These are phyloP conservation scores for Apodospora peruviana DNA, from an alignment of 495 filamentous ascomycete species.

Conservation along the genomic window DNA sequence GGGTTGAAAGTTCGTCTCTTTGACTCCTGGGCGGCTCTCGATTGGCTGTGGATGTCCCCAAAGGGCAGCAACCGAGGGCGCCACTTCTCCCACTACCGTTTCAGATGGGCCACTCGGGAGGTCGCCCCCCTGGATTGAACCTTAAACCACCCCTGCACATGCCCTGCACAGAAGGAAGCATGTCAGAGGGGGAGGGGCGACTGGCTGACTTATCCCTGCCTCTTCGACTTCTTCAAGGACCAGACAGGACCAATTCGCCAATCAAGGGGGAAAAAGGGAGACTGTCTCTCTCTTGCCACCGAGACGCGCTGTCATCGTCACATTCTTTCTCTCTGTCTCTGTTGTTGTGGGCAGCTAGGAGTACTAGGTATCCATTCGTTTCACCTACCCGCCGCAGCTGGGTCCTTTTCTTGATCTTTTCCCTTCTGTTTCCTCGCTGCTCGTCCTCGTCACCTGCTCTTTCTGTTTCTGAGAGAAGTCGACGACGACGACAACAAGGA, in stretches of 20 bases:
- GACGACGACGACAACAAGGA: too few relatives aligned
- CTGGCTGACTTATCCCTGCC: not conserved
- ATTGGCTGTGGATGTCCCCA: not conserved
- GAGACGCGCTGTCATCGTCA: constrained; percentile 12
- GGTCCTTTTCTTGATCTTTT: constrained; percentile 8
- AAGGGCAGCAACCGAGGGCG: not conserved
- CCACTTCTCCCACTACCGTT: constrained; percentile 19
- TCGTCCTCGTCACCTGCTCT: constrained; percentile 11
- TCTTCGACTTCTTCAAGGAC: not conserved
- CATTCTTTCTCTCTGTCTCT: not conserved
- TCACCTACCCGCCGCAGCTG: constrained; percentile 27
- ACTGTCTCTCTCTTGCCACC: not conserved
- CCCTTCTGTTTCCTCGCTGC: constrained; percentile 9
- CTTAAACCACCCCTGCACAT: not conserved
- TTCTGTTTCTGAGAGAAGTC: too few relatives aligned
- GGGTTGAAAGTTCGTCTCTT: not conserved
- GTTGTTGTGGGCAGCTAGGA: not conserved
- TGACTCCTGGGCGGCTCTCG: constrained; percentile 7
- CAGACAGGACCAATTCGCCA: not conserved
- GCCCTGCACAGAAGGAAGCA: not conserved
- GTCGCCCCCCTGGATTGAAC: not conserved
- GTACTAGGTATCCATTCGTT: constrained; percentile 15
- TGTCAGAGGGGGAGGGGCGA: not conserved
- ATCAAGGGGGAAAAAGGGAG: not conserved
- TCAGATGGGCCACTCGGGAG: constrained; percentile 14